Percentiles rank a stretch among this genome's conserved stretches.
phyloP scores from a whole-genome alignment of 73 alveolate genomes.

The Tetrahymena elliotti region DNA sequence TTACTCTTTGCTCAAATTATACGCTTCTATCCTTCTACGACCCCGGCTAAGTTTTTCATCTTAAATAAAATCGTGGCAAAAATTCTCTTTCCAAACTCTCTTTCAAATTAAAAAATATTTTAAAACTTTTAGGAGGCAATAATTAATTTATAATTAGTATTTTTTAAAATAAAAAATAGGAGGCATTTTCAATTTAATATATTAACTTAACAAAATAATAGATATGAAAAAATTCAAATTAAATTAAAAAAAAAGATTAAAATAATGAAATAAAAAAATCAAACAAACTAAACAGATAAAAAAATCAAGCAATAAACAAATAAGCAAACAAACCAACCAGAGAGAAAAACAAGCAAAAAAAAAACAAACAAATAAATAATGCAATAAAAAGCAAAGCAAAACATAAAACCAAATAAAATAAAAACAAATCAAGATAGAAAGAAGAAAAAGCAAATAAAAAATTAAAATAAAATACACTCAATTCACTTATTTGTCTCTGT shows the following conservation, averaged over 20 bases:
- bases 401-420: not conserved
- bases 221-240: not conserved
- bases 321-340: not conserved
- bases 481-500: no score
- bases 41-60: slow-evolving; percentile 1
- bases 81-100: not conserved
- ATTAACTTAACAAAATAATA: not conserved
- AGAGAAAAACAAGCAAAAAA: not conserved
- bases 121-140: not conserved
- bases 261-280: not conserved
- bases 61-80: not conserved
- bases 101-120: not conserved
- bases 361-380: not conserved
- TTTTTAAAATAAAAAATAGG: not conserved
- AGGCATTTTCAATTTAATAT: not conserved
- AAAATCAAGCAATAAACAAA: not conserved
- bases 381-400: not conserved
- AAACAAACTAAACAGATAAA: not conserved
- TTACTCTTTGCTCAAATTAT: not conserved
- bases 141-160: not conserved
- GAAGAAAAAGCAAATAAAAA: not conserved
- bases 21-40: slow-evolving; percentile 2
- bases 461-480: no score
- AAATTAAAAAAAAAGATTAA: not conserved
- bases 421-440: not conserved